Percentiles rank a stretch among this genome's conserved stretches.
Conservation (phyloP, 2,329 filamentous ascomycete species). For the Microdochium nivale region DNA sequence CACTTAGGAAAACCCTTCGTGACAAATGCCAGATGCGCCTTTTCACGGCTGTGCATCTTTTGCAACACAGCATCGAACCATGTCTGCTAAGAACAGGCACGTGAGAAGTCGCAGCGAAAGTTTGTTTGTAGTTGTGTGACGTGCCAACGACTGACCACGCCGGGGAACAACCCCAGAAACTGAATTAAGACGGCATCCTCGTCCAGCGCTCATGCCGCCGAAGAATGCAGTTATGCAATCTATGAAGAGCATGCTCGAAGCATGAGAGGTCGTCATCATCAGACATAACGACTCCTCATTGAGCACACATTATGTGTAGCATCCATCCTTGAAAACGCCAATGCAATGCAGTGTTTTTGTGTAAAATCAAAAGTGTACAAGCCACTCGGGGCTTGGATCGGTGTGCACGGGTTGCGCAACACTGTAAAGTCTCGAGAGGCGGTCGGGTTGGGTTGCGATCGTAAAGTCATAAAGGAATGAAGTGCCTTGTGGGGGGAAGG, state of each 20-base stretch:
- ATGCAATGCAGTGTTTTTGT: conserved; percentile 41
- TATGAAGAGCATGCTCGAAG: conserved; percentile 17
- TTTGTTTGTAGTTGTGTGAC: not conserved
- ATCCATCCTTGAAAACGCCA: conserved; percentile 37
- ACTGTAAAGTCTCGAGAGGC: not conserved
- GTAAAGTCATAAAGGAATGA: conserved; percentile 18
- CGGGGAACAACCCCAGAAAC: not conserved
- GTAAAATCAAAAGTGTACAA: conserved; percentile 21
- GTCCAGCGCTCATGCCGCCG: conserved; percentile 32
- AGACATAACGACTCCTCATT: conserved; percentile 14
- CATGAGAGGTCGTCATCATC: conserved; percentile 18
- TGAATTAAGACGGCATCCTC: conserved; percentile 31
- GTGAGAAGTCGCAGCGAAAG: not conserved
- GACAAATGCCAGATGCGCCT: no score
- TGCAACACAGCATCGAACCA: no score
- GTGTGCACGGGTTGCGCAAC: not conserved
- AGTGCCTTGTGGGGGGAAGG: no score
- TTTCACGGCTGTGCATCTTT: no score
- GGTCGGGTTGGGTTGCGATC: conserved; percentile 8
- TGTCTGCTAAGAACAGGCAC: not conserved
- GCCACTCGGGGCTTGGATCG: conserved; percentile 1
- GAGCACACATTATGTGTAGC: conserved; percentile 11
- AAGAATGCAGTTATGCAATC: conserved; percentile 22
- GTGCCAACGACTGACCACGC: not conserved
- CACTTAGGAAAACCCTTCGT: no score